These are phyloP conservation scores for Microascus cirrosus DNA, from an alignment of 2,329 filamentous ascomycete species.

Conservation along the genomic window DNA sequence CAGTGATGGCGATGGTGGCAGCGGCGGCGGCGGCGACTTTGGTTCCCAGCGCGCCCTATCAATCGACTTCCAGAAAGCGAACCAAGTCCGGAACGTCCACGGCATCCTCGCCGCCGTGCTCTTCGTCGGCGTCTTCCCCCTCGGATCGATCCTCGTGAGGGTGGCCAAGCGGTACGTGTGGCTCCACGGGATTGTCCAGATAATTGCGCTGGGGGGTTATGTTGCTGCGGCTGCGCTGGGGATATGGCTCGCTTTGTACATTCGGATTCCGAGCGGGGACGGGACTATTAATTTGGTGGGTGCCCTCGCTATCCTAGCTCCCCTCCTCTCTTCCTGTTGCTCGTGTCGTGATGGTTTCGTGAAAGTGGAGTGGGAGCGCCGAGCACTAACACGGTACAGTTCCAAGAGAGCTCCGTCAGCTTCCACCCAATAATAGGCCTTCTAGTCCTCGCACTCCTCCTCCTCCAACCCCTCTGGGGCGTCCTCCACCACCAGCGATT, in stretches of 20 bases:
- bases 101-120: slow-evolving; percentile 27
- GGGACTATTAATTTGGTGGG: background rate
- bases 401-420: slow-evolving; percentile 19
- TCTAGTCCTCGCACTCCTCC: slow-evolving; percentile 23
- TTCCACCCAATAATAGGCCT: slow-evolving; percentile 36
- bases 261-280: slow-evolving; percentile 12
- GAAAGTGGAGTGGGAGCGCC: too few relatives aligned
- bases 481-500: slow-evolving; percentile 28
- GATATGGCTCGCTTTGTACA: slow-evolving; percentile 23
- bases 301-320: background rate
- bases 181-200: slow-evolving; percentile 26
- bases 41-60: slow-evolving; percentile 5
- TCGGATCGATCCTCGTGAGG: slow-evolving; percentile 30
- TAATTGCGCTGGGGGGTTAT: slow-evolving; percentile 22
- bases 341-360: too few relatives aligned
- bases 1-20: background rate
- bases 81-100: slow-evolving; percentile 23
- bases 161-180: slow-evolving; percentile 19
- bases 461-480: slow-evolving; percentile 30
- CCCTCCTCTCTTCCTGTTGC: background rate
- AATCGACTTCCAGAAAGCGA: slow-evolving; percentile 17
- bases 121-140: slow-evolving; percentile 30
- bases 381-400: slow-evolving; percentile 10
- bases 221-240: slow-evolving; percentile 28
- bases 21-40: background rate